Conservation (phyloP, 2,329 filamentous ascomycete species). For the Alternaria arborescens region DNA sequence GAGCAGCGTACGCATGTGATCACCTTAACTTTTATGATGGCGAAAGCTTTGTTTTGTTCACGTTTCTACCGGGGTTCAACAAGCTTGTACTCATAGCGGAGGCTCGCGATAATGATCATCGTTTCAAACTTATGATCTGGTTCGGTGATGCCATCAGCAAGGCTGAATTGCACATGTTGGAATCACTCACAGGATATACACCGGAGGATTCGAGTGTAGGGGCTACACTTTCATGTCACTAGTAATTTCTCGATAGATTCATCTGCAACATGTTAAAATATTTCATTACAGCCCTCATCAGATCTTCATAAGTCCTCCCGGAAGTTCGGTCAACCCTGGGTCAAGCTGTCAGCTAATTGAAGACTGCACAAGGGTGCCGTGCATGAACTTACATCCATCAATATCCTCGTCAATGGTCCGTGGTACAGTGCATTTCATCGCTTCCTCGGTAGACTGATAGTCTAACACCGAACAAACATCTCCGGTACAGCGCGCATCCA, state of each 20-base stretch:
- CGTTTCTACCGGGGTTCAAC: too few species aligned
- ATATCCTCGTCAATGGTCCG: constrained; percentile 32
- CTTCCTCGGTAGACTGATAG: constrained; percentile 32
- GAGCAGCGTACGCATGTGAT: neutral
- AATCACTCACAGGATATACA: neutral
- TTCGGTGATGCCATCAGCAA: neutral
- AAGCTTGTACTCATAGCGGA: neutral
- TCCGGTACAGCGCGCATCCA: constrained; percentile 37
- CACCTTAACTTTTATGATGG: neutral
- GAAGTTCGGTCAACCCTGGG: neutral
- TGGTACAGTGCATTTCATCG: constrained; percentile 36
- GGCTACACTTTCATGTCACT: neutral
- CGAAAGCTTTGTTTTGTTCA: neutral
- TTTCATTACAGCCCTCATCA: neutral
- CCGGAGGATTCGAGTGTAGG: neutral
- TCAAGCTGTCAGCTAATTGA: neutral
- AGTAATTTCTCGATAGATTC: neutral
- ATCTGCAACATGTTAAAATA: neutral
- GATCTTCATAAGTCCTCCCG: neutral
- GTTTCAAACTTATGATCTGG: neutral
- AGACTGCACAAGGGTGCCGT: neutral
- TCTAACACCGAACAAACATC: constrained; percentile 34
- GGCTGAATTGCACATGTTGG: neutral
- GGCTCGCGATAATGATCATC: neutral
- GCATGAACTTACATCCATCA: constrained; percentile 36